phyloP scores from a whole-genome alignment of 1,139 yeast genomes.

The Suhomyces bribrorum region DNA sequence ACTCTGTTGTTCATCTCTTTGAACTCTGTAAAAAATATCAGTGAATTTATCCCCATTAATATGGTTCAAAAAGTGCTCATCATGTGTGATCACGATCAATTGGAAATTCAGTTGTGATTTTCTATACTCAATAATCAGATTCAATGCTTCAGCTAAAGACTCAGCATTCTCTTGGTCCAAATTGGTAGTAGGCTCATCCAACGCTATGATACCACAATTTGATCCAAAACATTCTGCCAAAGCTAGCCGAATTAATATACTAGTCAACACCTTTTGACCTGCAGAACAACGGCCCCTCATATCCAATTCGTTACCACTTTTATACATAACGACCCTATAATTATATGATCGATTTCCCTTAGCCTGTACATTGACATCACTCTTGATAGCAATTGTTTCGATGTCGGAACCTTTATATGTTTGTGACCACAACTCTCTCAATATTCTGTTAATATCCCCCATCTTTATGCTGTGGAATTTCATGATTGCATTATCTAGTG shows the following conservation, averaged over 20 bases:
- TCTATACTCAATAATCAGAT: slow-evolving; percentile 73
- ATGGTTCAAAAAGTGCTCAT: slow-evolving; percentile 81
- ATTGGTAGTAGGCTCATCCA: slow-evolving; percentile 98
- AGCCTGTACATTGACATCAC: slow-evolving; percentile 66
- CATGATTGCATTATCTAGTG: slow-evolving; percentile 92
- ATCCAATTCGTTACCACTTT: slow-evolving; percentile 87
- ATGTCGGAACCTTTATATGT: slow-evolving; percentile 96
- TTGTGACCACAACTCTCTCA: slow-evolving; percentile 90
- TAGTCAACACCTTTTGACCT: slow-evolving; percentile 94
- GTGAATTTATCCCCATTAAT: slow-evolving; percentile 86
- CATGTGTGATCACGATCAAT: slow-evolving; percentile 92
- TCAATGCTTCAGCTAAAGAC: slow-evolving; percentile 79
- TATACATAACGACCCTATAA: slow-evolving; percentile 93
- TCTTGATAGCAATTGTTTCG: slow-evolving; percentile 81
- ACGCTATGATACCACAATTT: slow-evolving; percentile 91
- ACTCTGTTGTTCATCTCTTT: slow-evolving; percentile 76
- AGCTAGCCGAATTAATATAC: slow-evolving; percentile 87
- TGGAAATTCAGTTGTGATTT: slow-evolving; percentile 85
- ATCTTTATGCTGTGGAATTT: slow-evolving; percentile 86
- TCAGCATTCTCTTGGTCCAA: slow-evolving; percentile 88
- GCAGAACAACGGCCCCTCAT: slow-evolving; percentile 99
- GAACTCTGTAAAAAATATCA: slow-evolving; percentile 84
- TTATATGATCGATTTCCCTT: slow-evolving; percentile 77
- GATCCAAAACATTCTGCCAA: slow-evolving; percentile 94
- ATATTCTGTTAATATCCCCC: slow-evolving; percentile 85